Conservation (phyloP, 2,329 filamentous ascomycete genomes). For the Aspergillus ibericus region DNA sequence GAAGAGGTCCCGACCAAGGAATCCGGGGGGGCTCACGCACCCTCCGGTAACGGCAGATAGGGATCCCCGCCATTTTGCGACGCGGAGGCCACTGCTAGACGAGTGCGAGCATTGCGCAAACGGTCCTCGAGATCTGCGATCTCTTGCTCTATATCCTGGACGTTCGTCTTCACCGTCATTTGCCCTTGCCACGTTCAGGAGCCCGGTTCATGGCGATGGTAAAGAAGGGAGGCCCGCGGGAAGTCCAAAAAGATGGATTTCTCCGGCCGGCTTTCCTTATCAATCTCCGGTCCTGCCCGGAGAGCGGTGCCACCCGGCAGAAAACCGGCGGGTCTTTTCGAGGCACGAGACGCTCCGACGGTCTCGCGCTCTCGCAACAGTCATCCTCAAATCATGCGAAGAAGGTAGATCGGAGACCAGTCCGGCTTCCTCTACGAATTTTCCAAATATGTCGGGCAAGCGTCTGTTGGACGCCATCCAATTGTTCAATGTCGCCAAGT, state of each 20-base stretch:
- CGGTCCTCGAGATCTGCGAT: slow-evolving; percentile 51
- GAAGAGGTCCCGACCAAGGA: slow-evolving; percentile 6
- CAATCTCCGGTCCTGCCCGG: slow-evolving; percentile 10
- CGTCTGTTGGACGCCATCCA: slow-evolving; percentile 70
- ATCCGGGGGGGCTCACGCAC: slow-evolving; percentile 3
- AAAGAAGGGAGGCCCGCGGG: slow-evolving; percentile 5
- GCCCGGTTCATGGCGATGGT: slow-evolving; percentile 3
- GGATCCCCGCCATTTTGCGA: slow-evolving; percentile 3
- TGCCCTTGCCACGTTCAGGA: neutral
- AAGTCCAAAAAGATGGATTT: neutral
- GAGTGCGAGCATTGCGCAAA: slow-evolving; percentile 47
- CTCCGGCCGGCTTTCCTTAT: neutral
- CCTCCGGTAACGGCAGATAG: slow-evolving; percentile 6
- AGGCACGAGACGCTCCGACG: neutral
- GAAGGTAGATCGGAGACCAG: slow-evolving; percentile 6
- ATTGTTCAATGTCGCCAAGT: slow-evolving; percentile 68
- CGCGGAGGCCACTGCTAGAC: slow-evolving; percentile 33
- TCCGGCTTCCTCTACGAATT: neutral
- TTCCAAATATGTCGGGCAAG: slow-evolving; percentile 54
- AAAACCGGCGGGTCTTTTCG: slow-evolving; percentile 7
- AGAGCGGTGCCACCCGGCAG: slow-evolving; percentile 14
- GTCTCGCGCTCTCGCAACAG: neutral
- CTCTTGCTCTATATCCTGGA: slow-evolving; percentile 34
- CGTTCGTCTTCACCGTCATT: slow-evolving; percentile 24
- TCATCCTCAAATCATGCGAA: slow-evolving; percentile 21